Conservation (phyloP, 768 basidiomycete genomes). For the Botryobasidium botryosum region DNA sequence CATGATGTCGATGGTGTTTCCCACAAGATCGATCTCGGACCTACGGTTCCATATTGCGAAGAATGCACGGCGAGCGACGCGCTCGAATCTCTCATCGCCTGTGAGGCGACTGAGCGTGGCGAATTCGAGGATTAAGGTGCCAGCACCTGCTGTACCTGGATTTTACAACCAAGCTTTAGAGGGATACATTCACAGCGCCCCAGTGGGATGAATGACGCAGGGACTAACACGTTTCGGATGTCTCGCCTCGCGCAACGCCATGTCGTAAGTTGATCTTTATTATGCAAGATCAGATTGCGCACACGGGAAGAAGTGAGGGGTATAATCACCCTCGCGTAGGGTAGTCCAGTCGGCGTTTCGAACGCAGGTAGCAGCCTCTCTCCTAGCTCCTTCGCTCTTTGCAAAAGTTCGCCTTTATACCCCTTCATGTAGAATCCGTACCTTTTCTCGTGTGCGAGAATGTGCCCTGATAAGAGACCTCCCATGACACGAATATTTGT, state of each 20-base stretch:
- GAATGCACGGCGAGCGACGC: constrained; percentile 75
- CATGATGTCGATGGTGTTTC: constrained; percentile 71
- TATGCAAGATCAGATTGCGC: not conserved
- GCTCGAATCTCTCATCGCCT: constrained; percentile 78
- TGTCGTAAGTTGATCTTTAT: constrained; percentile 63
- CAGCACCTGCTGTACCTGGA: constrained; percentile 79
- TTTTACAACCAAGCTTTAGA: constrained; percentile 3
- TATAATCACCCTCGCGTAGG: constrained; percentile 64
- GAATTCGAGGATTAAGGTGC: constrained; percentile 86
- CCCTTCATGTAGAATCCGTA: constrained; percentile 64
- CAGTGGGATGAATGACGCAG: not conserved
- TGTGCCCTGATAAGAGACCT: constrained; percentile 72
- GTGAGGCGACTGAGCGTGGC: constrained; percentile 84
- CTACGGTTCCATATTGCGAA: constrained; percentile 88
- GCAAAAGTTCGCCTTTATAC: constrained; percentile 68
- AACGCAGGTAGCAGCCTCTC: constrained; percentile 80
- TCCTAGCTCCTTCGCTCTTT: constrained; percentile 76
- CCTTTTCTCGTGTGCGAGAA: constrained; percentile 26
- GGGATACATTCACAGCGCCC: not conserved
- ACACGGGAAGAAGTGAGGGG: constrained; percentile 11
- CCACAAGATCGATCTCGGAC: constrained; percentile 68
- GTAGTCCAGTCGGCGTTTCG: constrained; percentile 76
- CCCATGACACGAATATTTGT: constrained; percentile 90
- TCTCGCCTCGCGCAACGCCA: constrained; percentile 62
- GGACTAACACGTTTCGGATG: constrained; percentile 64